Percentiles rank a stretch among this genome's conserved stretches.
Conservation (phyloP, 2,329 filamentous ascomycete species). For the Chaetoscypha palmicola region DNA sequence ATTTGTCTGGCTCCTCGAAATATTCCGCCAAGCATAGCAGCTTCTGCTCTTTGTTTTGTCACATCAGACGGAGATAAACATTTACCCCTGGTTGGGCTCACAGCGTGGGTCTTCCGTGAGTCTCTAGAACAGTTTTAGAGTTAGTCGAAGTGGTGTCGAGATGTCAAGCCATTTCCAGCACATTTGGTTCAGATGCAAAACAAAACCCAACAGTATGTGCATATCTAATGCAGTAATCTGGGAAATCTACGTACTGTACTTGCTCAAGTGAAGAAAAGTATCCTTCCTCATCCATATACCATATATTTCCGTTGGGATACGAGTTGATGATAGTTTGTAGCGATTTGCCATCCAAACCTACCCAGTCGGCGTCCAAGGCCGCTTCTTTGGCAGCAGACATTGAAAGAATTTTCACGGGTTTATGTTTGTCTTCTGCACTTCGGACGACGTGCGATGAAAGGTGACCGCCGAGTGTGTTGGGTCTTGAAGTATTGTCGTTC, state of each 20-base stretch:
- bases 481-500: background rate
- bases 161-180: too few species aligned
- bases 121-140: too few species aligned
- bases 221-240: too few species aligned
- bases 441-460: constrained; percentile 14
- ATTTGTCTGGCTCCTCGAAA: constrained; percentile 27
- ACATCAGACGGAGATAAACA: constrained; percentile 10
- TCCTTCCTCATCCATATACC: constrained; percentile 27
- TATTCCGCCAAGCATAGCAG: constrained; percentile 21
- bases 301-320: constrained; percentile 29
- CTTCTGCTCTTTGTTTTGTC: constrained; percentile 22
- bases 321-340: constrained; percentile 22
- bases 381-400: constrained; percentile 20
- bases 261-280: constrained; percentile 29
- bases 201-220: too few species aligned
- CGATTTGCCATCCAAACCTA: constrained; percentile 21
- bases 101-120: constrained; percentile 4
- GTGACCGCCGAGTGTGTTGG: constrained; percentile 2
- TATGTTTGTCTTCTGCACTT: constrained; percentile 19
- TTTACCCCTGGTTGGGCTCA: constrained; percentile 7
- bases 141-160: too few species aligned
- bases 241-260: constrained; percentile 8
- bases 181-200: too few species aligned
- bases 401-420: constrained; percentile 23
- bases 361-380: constrained; percentile 16